A percentile compares a stretch with the other conserved stretches of the same genome.
These are phyloP conservation scores for Actinomortierella wolfii DNA, from an alignment of 371 early-diverging fungal genomes.

Conservation along the genomic window DNA sequence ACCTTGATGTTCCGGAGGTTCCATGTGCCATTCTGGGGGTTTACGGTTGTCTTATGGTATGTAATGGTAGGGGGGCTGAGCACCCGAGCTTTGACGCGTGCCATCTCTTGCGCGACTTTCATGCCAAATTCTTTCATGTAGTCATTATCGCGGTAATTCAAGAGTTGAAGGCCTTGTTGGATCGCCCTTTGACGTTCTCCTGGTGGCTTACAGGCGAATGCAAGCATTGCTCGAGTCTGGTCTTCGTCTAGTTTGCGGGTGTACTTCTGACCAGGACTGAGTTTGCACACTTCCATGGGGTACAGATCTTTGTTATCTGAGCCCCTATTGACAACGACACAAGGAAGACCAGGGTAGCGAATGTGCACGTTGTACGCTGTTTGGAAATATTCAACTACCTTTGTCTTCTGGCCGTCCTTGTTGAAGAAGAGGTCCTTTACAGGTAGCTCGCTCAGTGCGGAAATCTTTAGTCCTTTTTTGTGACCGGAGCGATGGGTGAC, in stretches of 20 bases:
- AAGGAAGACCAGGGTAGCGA: constrained; percentile 69
- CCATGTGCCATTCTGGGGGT: constrained; percentile 71
- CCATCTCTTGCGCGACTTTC: constrained; percentile 53
- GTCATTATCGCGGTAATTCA: constrained; percentile 26
- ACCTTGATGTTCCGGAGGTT: constrained; percentile 70
- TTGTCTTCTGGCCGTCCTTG: constrained; percentile 46
- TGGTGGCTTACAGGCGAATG: constrained; percentile 68
- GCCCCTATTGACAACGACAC: constrained; percentile 52
- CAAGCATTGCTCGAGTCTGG: constrained; percentile 79
- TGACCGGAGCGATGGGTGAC: constrained; percentile 59
- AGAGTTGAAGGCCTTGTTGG: constrained; percentile 12
- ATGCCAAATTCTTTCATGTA: constrained; percentile 53
- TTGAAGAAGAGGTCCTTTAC: constrained; percentile 60
- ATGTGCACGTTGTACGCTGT: constrained; percentile 56
- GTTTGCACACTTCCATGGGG: constrained; percentile 76
- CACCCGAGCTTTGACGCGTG: constrained; percentile 55
- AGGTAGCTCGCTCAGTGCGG: constrained; percentile 52
- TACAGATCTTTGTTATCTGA: constrained; percentile 28
- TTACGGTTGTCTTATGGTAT: constrained; percentile 58
- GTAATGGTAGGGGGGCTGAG: constrained; percentile 62
- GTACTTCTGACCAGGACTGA: constrained; percentile 67
- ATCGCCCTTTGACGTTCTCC: constrained; percentile 50
- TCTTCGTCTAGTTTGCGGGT: constrained; percentile 61
- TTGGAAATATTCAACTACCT: constrained; percentile 64
- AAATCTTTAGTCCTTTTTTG: constrained; percentile 56